A percentile compares a stretch with the other conserved stretches of the same genome.
Evolutionary conservation across 306 rosid species (phyloP).

Genomic region (Rosa persica): DNA sequence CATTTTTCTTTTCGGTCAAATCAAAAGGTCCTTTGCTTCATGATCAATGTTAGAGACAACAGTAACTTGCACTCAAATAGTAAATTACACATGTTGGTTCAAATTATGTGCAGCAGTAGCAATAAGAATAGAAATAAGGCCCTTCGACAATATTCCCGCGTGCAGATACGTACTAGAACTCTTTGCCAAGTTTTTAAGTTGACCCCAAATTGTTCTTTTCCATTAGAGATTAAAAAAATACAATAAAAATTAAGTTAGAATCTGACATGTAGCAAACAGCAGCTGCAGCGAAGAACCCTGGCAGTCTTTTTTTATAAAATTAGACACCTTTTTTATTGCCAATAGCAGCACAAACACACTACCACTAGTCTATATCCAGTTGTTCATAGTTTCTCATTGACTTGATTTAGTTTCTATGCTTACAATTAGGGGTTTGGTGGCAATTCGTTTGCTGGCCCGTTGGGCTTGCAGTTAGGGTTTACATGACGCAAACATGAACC

Average conservation of each 20-base stretch:
- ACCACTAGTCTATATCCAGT: neutral
- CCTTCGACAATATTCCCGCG: neutral
- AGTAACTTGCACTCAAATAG: constrained; percentile 15
- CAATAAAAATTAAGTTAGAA: neutral
- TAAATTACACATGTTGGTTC: neutral
- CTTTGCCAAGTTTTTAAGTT: constrained; percentile 16
- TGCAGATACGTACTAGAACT: neutral
- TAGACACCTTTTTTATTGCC: neutral
- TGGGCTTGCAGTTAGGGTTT: constrained; percentile 11
- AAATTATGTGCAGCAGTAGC: neutral
- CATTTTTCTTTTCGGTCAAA: constrained; percentile 6
- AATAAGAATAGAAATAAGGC: neutral
- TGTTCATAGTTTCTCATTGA: neutral
- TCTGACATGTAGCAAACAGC: neutral
- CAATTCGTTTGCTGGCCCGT: constrained; percentile 2
- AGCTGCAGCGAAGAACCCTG: constrained; percentile 1
- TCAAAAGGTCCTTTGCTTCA: neutral
- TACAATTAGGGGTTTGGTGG: constrained; percentile 1
- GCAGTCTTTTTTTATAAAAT: neutral
- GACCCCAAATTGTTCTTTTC: neutral
- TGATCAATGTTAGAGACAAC: constrained; percentile 1
- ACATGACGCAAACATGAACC: constrained; percentile 6
- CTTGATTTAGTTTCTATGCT: neutral
- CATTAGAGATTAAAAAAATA: neutral
- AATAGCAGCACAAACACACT: neutral